A percentile compares a stretch with the other conserved stretches of the same genome.
Evolutionary conservation across 805 yeast species (phyloP).

Genomic region (Wickerhamiella sorbophila): DNA sequence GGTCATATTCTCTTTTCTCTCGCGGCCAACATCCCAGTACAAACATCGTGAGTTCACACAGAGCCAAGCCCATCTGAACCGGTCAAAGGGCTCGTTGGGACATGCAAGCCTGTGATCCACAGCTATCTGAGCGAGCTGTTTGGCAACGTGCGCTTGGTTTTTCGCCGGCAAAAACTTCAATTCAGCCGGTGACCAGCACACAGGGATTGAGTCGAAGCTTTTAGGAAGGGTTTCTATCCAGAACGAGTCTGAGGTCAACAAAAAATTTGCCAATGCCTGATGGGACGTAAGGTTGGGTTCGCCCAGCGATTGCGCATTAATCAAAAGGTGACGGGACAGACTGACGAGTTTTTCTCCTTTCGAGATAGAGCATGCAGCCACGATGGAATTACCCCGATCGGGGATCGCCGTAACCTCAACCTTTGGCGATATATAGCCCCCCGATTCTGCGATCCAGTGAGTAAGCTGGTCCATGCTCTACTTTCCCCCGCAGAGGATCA

Average conservation of each 20-base stretch:
- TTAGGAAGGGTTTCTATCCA: slow-evolving; percentile 54
- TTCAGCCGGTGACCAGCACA: slow-evolving; percentile 38
- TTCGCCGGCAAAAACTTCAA: slow-evolving; percentile 12
- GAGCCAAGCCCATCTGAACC: slow-evolving; percentile 61
- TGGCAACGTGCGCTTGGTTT: slow-evolving; percentile 10
- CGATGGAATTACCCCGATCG: slow-evolving; percentile 51
- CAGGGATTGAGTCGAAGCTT: slow-evolving; percentile 46
- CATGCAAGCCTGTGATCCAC: background rate
- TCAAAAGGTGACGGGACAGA: slow-evolving; percentile 12
- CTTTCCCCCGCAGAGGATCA: slow-evolving; percentile 11
- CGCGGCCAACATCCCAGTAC: slow-evolving; percentile 52
- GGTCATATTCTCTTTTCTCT: slow-evolving; percentile 59
- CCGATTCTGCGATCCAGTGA: slow-evolving; percentile 2
- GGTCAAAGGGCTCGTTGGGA: background rate
- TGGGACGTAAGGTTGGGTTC: slow-evolving; percentile 7
- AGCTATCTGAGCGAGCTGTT: slow-evolving; percentile 10
- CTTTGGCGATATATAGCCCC: slow-evolving; percentile 12
- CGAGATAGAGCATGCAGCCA: slow-evolving; percentile 29
- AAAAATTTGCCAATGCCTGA: slow-evolving; percentile 11
- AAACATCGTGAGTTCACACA: slow-evolving; percentile 86
- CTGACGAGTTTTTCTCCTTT: slow-evolving; percentile 9
- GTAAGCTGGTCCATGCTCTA: slow-evolving; percentile 4
- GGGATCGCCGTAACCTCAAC: slow-evolving; percentile 29
- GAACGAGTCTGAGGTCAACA: slow-evolving; percentile 3
- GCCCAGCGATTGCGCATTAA: slow-evolving; percentile 10